Conservation (phyloP, 345 rosid species). For the Salix dunnii region DNA sequence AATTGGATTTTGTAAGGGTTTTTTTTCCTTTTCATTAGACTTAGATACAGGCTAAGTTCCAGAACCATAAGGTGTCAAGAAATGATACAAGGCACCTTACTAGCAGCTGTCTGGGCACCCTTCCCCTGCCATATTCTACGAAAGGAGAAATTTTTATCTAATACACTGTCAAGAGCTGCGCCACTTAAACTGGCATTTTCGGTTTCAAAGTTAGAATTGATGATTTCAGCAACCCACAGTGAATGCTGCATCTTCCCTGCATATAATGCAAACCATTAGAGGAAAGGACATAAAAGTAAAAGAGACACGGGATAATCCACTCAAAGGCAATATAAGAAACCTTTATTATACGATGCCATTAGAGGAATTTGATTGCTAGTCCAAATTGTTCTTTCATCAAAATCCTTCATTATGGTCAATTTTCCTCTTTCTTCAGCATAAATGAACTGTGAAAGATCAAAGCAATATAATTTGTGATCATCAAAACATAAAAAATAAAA, state of each 20-base stretch:
- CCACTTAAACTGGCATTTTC: conserved; percentile 35
- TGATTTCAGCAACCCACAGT: conserved; percentile 74
- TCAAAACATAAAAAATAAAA: not conserved
- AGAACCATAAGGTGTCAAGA: conserved; percentile 8
- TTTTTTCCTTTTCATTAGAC: not conserved
- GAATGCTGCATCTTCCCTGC: conserved; percentile 96
- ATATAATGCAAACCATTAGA: conserved; percentile 10
- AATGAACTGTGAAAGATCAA: conserved; percentile 46
- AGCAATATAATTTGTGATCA: conserved; percentile 5
- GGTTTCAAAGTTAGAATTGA: conserved; percentile 53
- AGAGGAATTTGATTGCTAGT: conserved; percentile 72
- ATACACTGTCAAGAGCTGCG: conserved; percentile 44
- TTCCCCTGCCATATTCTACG: conserved; percentile 95
- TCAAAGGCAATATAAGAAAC: conserved; percentile 34
- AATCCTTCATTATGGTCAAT: conserved; percentile 66
- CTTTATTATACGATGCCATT: conserved; percentile 85
- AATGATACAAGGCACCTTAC: conserved; percentile 47
- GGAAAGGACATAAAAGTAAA: not conserved
- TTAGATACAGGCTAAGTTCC: not conserved
- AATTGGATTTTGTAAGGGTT: not conserved
- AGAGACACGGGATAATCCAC: not conserved
- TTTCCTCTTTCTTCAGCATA: conserved; percentile 90
- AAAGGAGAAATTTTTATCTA: conserved; percentile 58
- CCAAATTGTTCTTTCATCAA: conserved; percentile 94
- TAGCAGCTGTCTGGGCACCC: conserved; percentile 78